Base-by-base conservation (phyloP, 1,284 basidiomycete genomes). In the Cutaneotrichosporon sp. region DNA sequence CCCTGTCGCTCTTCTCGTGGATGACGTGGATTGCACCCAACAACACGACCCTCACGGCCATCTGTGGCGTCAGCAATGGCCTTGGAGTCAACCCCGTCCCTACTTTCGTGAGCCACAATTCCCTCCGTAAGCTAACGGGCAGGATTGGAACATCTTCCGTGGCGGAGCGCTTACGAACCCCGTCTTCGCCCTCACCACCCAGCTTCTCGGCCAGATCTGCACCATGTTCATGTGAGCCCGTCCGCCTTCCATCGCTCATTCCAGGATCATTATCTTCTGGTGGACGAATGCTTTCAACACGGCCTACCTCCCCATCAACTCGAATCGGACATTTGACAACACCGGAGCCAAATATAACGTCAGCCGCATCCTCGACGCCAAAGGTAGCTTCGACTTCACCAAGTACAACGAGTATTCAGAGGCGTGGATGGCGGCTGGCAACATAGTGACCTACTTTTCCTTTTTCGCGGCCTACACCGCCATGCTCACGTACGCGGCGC, bases 1-100 rank as follows among this genome's bases (percentile, higher is more conserved):
- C 81, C 22, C 77, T 86, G 9, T 82, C 82, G 16, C 81, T 78
- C 64, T 86, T 86, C 72, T 83, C 82, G 66, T 87, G 86, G 85
- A 82, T 86, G 18, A 82, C 81, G 60, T 87, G 85, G 85, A 86
- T 87, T 67, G 80, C 75, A 33, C 84, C 84, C 7, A 71, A 72
- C 59, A 70, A 71, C 50, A 47, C 63, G 22, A 56, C 52, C 9
- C 58, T 74, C 4, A 62, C 62, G 47, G 64, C 64, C 47, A 56
- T 68, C 63, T 54, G 36, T 13, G 59, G 49, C 13, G 53, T 58
- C 18, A 50, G 38, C 13, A 54, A 46, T 6, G 79, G 80, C 50
- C 62, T 80, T 11, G 74, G 75, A 6, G 13, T 64, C 13, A 61
- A 64, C 57, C 60, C 62, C 9, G 63, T 47, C 31, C 75, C 78